phyloP scores from a whole-genome alignment of 1,284 basidiomycete genomes.

The Boletellus dicymbophilus region DNA sequence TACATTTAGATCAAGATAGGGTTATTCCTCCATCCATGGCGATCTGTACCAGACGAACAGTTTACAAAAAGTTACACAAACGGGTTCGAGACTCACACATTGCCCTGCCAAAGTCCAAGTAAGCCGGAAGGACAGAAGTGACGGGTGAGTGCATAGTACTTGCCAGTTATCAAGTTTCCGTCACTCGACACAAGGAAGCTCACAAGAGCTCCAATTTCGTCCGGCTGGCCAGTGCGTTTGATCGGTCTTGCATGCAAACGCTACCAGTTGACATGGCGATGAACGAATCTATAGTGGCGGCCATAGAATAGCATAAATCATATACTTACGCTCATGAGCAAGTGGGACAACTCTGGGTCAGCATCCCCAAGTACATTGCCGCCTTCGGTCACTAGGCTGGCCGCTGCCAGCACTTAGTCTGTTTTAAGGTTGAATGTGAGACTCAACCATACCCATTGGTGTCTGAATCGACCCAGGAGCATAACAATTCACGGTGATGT shows the following conservation, averaged over 20 bases:
- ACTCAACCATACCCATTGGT: constrained; percentile 9
- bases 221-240: constrained; percentile 4
- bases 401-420: not conserved
- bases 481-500: constrained; percentile 24
- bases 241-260: not conserved
- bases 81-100: not conserved
- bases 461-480: constrained; percentile 19
- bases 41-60: not conserved
- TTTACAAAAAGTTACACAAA: not conserved
- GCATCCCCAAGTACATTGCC: not conserved
- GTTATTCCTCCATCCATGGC: not conserved
- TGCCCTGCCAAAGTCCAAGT: not conserved
- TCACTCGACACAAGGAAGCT: constrained; percentile 23
- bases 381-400: not conserved
- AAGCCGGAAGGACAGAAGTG: not conserved
- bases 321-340: not conserved
- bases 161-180: constrained; percentile 1
- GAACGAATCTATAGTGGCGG: not conserved
- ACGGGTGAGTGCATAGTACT: not conserved
- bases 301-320: not conserved
- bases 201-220: constrained; percentile 17
- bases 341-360: not conserved
- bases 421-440: not conserved
- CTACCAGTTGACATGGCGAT: not conserved
- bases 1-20: not conserved